These are phyloP conservation scores for Paralagenidium karlingii DNA, from an alignment of 352 stramenopile genomes.

Conservation along the genomic window DNA sequence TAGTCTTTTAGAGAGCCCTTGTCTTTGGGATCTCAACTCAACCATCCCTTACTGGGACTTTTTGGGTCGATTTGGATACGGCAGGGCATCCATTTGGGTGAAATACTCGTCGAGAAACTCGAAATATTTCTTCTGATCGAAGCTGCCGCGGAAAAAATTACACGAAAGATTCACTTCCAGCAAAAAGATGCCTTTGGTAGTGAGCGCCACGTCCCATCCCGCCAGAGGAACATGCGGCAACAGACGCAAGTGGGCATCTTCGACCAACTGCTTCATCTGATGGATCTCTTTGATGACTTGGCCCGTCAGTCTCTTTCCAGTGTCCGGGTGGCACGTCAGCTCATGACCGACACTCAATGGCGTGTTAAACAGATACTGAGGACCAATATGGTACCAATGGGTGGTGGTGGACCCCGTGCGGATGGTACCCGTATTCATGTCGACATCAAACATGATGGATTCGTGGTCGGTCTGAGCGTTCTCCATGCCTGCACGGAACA, in stretches of 20 bases:
- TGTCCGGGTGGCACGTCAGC: constrained; percentile 84
- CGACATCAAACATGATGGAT: constrained; percentile 97
- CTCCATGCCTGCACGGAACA: constrained; percentile 55
- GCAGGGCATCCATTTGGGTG: constrained; percentile 15
- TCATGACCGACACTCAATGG: constrained; percentile 79
- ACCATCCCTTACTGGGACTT: too few relatives aligned
- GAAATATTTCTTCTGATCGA: constrained; percentile 84
- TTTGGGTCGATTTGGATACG: too few relatives aligned
- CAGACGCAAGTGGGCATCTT: constrained; percentile 82
- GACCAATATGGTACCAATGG: constrained; percentile 92
- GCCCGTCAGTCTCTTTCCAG: constrained; percentile 74
- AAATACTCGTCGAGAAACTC: constrained; percentile 82
- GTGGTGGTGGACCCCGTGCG: constrained; percentile 92
- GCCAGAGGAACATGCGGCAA: constrained; percentile 88
- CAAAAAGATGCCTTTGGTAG: constrained; percentile 79
- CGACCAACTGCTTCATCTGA: constrained; percentile 70
- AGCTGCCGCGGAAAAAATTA: constrained; percentile 91
- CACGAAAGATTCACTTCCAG: constrained; percentile 90
- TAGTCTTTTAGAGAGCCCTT: too few relatives aligned
- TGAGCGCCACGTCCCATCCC: constrained; percentile 89
- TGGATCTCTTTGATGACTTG: constrained; percentile 83
- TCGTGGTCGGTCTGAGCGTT: constrained; percentile 92
- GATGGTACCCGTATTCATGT: constrained; percentile 90
- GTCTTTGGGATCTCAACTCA: too few relatives aligned
- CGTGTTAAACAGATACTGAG: constrained; percentile 49